Percentiles rank a stretch among this genome's conserved stretches.
Conservation (phyloP, 192 early-diverging fungal species). For the Obelidium mucronatum region DNA sequence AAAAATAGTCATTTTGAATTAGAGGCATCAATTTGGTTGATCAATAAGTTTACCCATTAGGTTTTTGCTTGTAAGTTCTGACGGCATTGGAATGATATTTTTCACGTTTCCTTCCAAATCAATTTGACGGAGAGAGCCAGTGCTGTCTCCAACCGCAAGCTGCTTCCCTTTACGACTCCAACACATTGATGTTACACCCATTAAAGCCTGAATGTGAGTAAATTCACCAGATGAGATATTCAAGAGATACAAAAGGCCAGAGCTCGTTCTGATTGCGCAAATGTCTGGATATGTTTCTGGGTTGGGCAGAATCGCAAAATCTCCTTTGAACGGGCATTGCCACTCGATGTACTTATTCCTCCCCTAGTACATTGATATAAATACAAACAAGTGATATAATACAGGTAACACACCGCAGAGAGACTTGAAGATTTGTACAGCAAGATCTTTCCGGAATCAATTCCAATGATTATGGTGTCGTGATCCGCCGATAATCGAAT, state of each 20-base stretch:
- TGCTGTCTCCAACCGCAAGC: conserved; percentile 74
- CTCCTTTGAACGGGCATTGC: neutral
- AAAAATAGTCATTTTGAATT: no score
- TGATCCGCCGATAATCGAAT: conserved; percentile 13
- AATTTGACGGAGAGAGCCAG: conserved; percentile 68
- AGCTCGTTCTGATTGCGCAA: neutral
- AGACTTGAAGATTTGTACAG: neutral
- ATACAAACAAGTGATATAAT: neutral
- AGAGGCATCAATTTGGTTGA: no score
- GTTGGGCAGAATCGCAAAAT: conserved; percentile 29
- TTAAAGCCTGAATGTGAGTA: neutral
- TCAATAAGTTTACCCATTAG: no score
- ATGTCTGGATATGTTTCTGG: conserved; percentile 30
- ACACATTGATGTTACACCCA: conserved; percentile 50
- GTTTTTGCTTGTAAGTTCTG: neutral
- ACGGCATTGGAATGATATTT: conserved; percentile 57
- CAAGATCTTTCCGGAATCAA: conserved; percentile 10
- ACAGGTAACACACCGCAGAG: neutral
- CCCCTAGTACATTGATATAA: neutral
- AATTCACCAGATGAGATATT: conserved; percentile 14
- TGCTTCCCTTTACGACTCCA: conserved; percentile 95
- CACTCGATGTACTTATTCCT: neutral
- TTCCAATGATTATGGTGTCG: neutral
- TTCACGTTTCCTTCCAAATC: conserved; percentile 69
- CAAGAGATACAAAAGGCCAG: neutral